Percentiles rank a stretch among this genome's conserved stretches.
Conservation (phyloP, 1,284 basidiomycete genomes). For the Moesziomyces parantarcticus region DNA sequence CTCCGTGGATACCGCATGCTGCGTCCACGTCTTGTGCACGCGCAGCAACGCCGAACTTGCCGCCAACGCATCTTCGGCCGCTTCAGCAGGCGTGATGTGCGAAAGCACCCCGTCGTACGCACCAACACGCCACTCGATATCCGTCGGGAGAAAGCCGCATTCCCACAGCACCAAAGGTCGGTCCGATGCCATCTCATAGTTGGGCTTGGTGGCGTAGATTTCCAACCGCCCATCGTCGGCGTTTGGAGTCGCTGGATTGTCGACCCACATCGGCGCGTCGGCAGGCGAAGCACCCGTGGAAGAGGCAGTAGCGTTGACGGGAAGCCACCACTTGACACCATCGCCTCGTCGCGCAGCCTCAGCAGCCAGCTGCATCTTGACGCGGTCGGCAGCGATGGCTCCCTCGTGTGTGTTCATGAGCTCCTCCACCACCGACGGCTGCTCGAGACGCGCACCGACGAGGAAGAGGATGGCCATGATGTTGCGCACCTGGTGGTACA, state of each 20-base stretch:
- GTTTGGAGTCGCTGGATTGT: background rate
- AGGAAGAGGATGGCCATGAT: conserved; percentile 94
- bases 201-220: conserved; percentile 74
- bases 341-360: background rate
- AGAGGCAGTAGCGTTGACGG: conserved; percentile 23
- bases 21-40: conserved; percentile 56
- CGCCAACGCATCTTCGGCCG: conserved; percentile 5
- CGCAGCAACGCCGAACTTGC: conserved; percentile 12
- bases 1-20: conserved; percentile 50
- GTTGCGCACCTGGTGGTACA: conserved; percentile 97
- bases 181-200: conserved; percentile 91
- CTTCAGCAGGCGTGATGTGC: background rate
- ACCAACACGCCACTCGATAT: conserved; percentile 81
- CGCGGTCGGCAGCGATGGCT: conserved; percentile 35
- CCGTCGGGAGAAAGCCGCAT: conserved; percentile 79
- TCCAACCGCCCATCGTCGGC: conserved; percentile 17
- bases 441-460: conserved; percentile 84
- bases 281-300: background rate
- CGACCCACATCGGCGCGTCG: conserved; percentile 35
- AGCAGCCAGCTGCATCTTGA: conserved; percentile 29
- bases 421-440: conserved; percentile 77
- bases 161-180: conserved; percentile 93
- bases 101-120: conserved; percentile 68
- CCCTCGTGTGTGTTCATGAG: conserved; percentile 77
- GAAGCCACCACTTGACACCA: conserved; percentile 41